Conservation (phyloP, 140 eudicot genomes). For the Eryngium alpinum region DNA sequence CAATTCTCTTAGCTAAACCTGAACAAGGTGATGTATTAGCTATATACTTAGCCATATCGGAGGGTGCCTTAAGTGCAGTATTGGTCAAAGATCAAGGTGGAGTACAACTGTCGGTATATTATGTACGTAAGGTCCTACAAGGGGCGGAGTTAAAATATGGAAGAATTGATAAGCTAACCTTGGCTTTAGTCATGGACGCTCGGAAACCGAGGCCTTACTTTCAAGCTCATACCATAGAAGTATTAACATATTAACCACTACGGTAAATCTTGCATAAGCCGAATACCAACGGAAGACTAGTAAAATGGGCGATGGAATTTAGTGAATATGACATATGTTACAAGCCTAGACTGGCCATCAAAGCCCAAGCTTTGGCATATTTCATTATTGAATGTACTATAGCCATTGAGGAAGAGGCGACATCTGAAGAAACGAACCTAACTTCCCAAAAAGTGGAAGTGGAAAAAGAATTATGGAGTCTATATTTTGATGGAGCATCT, state of each 20-base stretch:
- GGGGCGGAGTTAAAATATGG: background rate
- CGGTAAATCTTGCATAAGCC: background rate
- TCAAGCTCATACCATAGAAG: background rate
- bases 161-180: no score
- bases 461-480: no score
- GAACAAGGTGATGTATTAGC: no score
- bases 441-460: no score
- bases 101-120: no score
- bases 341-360: background rate
- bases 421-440: no score
- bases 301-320: background rate
- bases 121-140: background rate
- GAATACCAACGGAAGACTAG: background rate
- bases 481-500: no score
- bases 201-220: background rate
- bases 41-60: no score
- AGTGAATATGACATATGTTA: background rate
- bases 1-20: no score
- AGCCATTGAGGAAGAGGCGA: no score
- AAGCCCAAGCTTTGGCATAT: background rate
- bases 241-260: background rate
- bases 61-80: no score
- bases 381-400: background rate
- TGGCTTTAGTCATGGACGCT: background rate
- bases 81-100: no score